Base-by-base conservation (phyloP, 2,329 filamentous ascomycete species). In the Dryadomyces sulphureus region DNA sequence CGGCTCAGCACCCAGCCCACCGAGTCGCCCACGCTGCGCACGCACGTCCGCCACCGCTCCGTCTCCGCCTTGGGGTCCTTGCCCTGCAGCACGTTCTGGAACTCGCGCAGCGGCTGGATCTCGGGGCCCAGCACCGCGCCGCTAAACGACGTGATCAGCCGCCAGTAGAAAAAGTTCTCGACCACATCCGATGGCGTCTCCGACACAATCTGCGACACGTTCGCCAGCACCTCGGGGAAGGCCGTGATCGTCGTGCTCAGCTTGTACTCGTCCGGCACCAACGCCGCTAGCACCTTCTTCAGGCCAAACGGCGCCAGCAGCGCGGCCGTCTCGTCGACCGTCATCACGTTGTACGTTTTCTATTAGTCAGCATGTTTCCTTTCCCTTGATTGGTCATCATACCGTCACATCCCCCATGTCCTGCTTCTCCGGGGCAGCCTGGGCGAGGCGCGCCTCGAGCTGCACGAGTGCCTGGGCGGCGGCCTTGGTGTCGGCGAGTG, bases 1-100 rank as follows among this genome's bases (percentile, higher is more conserved):
- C 79, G 74, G 55, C 78, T 81, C 16, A 84, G 62, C 42, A 82
- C 79, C 79, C 80, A 85, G 2, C 73, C 73, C 20, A 85, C 58
- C 5, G 72, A 70, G 20, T 60, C 58, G 24, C 42, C 44, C 2
- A 45, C 48, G 30, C 70, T 66, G 7, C 57, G 57, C 24, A 84
- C 68, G 53, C 81, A 85, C 7, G 68, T 77, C 53, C 79, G 69
- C 79, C 79, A 84, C 42, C 79, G 69, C 54, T 84, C 81, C 14
- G 75, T 63, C 19, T 67, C 68, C 2, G 77, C 73, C 44, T 81
- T 68, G 1, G 77, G 71, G 46, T 80, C 76, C 63, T 69, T 48
- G 41, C 77, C 81, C 49, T 67, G 65, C 5, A 84, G 65, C 40
- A 72, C 66, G 53, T 81, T 82, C 32, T 63, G 62, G 52, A 85